Base-by-base conservation (phyloP, 2,329 filamentous ascomycete species). In the Fusarium falciforme region DNA sequence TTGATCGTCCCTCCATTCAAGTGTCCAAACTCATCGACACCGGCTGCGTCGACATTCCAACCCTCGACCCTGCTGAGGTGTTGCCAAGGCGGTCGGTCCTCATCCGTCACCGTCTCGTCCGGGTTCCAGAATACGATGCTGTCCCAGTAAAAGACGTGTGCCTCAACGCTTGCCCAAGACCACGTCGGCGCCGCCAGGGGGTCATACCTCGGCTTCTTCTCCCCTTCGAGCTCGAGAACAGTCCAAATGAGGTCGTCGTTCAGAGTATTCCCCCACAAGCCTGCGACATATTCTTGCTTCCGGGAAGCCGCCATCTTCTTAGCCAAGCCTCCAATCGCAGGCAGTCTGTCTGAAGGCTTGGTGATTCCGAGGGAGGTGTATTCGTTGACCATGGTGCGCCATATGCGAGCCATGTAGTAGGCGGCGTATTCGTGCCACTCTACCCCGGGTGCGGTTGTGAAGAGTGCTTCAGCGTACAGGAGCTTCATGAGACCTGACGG, bases 171-270 rank as follows among this genome's bases (percentile, higher is more conserved):
- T 6, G 66, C 66, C 66, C 66, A 67, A 5, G 66, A 64, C 66
- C 66, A 67, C 2, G 66, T 64, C 20, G 66, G 66, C 2, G 66
- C 54, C 2, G 52, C 29, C 5, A 47, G 29, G 8, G 60, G 52
- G 6, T 60, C 1, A 5, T 61, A 12, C 20, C 60, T 61, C 12
- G 66, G 66, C 6, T 29, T 54, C 25, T 49, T 60, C 25, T 58
- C 35, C 4, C 36, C 55, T 17, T 64, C 47, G 7, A 35, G 38
- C 5, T 36, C 36, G 6, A 57, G 14, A 2, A 67, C 47, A 7
- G n/a, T 49, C 65, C 65, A 67, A 17, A 67, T 55, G 17, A 67
- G 33, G 17, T 67, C 65, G 20, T 67, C 65, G 17, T 59, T 67
- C 12, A 67, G 4, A 2, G 60, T 35, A 5, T 67, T 67, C 7